Conservation (phyloP, 2,329 filamentous ascomycete species). For the Sclerotinia nivalis region DNA sequence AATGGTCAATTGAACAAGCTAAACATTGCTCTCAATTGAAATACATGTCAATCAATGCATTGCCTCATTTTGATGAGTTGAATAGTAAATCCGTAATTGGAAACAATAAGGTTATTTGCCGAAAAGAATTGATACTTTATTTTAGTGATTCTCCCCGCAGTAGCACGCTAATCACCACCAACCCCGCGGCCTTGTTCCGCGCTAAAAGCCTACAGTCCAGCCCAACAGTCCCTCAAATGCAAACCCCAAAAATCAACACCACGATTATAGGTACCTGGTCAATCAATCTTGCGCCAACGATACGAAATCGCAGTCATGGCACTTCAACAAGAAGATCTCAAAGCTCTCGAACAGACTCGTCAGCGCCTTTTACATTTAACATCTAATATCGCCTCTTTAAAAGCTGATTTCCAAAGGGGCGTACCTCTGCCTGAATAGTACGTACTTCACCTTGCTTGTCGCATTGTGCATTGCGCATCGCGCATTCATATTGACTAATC, state of each 20-base stretch:
- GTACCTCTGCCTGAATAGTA: constrained; percentile 70
- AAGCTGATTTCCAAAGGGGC: constrained; percentile 59
- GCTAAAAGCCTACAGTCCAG: background rate
- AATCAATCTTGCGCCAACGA: constrained; percentile 10
- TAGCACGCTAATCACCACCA: background rate
- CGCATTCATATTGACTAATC: constrained; percentile 24
- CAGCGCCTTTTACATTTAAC: constrained; percentile 68
- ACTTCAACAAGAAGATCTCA: constrained; percentile 55
- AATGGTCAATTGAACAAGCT: no score
- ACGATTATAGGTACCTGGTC: background rate
- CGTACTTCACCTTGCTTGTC: constrained; percentile 30
- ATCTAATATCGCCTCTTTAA: constrained; percentile 66
- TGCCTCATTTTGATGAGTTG: background rate
- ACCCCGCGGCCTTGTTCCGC: constrained; percentile 1
- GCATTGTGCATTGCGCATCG: background rate
- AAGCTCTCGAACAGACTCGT: constrained; percentile 69
- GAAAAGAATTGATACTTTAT: background rate
- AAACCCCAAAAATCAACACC: background rate
- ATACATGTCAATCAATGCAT: no score
- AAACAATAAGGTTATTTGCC: background rate
- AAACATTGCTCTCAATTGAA: background rate
- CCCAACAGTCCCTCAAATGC: background rate
- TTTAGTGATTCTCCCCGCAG: background rate
- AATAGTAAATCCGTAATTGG: background rate
- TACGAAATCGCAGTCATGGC: constrained; percentile 30